These are phyloP conservation scores for Cladorrhinum sp. DNA, from an alignment of 2,329 filamentous ascomycete species.

Conservation along the genomic window DNA sequence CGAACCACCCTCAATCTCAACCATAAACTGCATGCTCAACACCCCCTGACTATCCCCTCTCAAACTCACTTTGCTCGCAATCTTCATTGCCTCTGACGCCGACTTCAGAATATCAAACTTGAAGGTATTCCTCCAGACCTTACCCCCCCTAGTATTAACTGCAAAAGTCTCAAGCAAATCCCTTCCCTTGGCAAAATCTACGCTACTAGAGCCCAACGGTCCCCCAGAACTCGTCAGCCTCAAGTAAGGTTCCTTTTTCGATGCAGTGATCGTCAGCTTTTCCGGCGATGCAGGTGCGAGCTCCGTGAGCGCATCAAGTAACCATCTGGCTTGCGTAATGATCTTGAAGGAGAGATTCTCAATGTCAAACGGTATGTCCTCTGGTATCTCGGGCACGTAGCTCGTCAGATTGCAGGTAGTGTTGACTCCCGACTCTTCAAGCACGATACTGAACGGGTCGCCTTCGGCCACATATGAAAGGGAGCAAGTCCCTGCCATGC, in stretches of 20 bases:
- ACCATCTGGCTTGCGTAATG: conserved; percentile 78
- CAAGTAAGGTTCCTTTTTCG: conserved; percentile 65
- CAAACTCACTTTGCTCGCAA: conserved; percentile 88
- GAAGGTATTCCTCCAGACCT: conserved; percentile 65
- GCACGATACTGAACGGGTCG: conserved; percentile 75
- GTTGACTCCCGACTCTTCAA: conserved; percentile 81
- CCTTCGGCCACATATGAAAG: conserved; percentile 74
- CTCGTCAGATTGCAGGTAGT: conserved; percentile 89
- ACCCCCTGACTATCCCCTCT: conserved; percentile 86
- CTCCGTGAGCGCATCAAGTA: conserved; percentile 70
- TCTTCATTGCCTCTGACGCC: conserved; percentile 86
- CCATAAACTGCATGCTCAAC: conserved; percentile 92
- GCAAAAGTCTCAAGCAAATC: conserved; percentile 73
- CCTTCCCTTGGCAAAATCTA: conserved; percentile 63
- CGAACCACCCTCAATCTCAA: conserved; percentile 71
- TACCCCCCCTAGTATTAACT: conserved; percentile 45
- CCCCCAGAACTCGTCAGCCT: conserved; percentile 65
- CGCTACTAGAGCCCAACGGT: conserved; percentile 59
- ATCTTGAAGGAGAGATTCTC: conserved; percentile 82
- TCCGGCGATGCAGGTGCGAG: conserved; percentile 68
- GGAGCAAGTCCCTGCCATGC: conserved; percentile 81
- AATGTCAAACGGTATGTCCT: conserved; percentile 86
- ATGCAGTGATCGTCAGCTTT: conserved; percentile 65
- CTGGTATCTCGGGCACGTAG: conserved; percentile 70
- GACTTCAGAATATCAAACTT: conserved; percentile 84